Evolutionary conservation across 1,284 basidiomycete species (phyloP).

Genomic region (Boletellus deceptivus): DNA sequence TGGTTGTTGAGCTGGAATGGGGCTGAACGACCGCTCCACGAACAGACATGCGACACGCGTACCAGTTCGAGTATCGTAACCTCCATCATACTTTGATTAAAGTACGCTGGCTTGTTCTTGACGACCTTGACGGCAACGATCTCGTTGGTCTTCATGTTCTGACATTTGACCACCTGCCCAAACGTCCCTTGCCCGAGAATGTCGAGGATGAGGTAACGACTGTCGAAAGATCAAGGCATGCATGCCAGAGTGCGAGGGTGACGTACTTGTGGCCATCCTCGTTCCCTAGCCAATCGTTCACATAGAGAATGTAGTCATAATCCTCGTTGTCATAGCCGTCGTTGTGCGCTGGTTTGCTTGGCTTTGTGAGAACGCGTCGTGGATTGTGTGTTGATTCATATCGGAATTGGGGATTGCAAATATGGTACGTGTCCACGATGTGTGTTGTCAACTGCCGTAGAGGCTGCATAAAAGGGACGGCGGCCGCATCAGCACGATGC

Average conservation of each 20-base stretch:
- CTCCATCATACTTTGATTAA: slow-evolving; percentile 99
- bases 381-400: slow-evolving; percentile 94
- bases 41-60: slow-evolving; percentile 31
- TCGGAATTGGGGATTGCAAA: slow-evolving; percentile 89
- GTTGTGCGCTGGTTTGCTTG: slow-evolving; percentile 90
- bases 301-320: slow-evolving; percentile 96
- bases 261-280: slow-evolving; percentile 90
- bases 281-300: slow-evolving; percentile 91
- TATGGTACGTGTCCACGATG: slow-evolving; percentile 85
- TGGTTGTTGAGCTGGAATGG: slow-evolving; percentile 78
- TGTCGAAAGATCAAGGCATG: slow-evolving; percentile 16
- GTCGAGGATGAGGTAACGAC: slow-evolving; percentile 92
- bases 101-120: slow-evolving; percentile 99
- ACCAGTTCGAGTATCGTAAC: slow-evolving; percentile 96
- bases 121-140: slow-evolving; percentile 99
- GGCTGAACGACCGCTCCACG: not conserved
- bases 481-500: slow-evolving; percentile 14
- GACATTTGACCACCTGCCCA: slow-evolving; percentile 99
- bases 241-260: not conserved
- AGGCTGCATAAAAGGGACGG: slow-evolving; percentile 49
- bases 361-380: slow-evolving; percentile 91
- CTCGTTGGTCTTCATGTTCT: slow-evolving; percentile 99
- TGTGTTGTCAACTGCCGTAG: slow-evolving; percentile 85
- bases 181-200: slow-evolving; percentile 98
- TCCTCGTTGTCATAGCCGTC: slow-evolving; percentile 97